These are phyloP conservation scores for Candida sphagnicola DNA, from an alignment of 805 yeast genomes.

Conservation along the genomic window DNA sequence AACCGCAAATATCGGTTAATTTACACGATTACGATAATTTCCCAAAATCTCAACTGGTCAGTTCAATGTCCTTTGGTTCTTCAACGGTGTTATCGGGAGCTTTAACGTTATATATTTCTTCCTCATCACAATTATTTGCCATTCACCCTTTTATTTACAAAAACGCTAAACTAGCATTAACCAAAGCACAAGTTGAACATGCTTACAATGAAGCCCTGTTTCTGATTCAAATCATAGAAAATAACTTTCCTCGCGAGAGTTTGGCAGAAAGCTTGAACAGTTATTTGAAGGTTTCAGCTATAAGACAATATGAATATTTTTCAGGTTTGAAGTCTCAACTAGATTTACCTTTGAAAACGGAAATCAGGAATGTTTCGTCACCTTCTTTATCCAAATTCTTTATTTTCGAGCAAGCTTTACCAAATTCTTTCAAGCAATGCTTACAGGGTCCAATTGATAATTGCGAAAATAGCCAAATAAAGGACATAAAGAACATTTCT, in stretches of 20 bases:
- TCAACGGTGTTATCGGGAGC: slow-evolving; percentile 17
- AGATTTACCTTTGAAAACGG: slow-evolving; percentile 9
- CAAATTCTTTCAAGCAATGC: slow-evolving; percentile 7
- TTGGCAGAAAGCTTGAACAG: slow-evolving; percentile 10
- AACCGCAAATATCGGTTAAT: slow-evolving; percentile 18
- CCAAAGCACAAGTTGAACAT: slow-evolving; percentile 8
- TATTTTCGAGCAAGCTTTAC: slow-evolving; percentile 11
- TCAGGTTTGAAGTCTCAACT: slow-evolving; percentile 11
- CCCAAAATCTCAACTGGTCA: slow-evolving; percentile 10
- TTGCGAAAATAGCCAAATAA: slow-evolving; percentile 1
- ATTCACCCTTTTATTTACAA: slow-evolving; percentile 24
- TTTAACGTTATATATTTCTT: slow-evolving; percentile 25
- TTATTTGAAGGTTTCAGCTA: slow-evolving; percentile 10
- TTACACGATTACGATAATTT: slow-evolving; percentile 9
- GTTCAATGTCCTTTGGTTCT: slow-evolving; percentile 29
- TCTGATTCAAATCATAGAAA: slow-evolving; percentile 9
- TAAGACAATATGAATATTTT: slow-evolving; percentile 16
- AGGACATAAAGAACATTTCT: slow-evolving; percentile 9
- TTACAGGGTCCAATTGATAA: slow-evolving; percentile 23
- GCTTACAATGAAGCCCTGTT: slow-evolving; percentile 10
- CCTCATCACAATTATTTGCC: slow-evolving; percentile 20
- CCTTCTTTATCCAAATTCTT: slow-evolving; percentile 7
- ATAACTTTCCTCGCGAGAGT: slow-evolving; percentile 9
- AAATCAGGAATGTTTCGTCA: slow-evolving; percentile 10
- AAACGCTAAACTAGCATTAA: slow-evolving; percentile 13